Evolutionary conservation across 2,329 filamentous ascomycete genomes (phyloP), one percentile per base, ranked within the genome.

Genomic region (Fusarium ramigenum): DNA sequence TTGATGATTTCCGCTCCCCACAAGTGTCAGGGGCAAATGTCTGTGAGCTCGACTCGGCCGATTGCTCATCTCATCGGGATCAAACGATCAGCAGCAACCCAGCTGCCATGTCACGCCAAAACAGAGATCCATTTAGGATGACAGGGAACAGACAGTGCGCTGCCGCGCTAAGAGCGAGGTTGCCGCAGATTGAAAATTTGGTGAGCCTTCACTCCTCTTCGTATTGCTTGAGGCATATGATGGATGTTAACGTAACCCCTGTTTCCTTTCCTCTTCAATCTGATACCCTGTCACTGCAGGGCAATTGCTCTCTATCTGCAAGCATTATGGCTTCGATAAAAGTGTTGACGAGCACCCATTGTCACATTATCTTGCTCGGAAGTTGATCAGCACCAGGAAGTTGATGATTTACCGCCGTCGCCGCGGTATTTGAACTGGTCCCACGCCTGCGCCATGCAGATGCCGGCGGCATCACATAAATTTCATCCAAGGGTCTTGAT

Each of bases 321-420:
- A 46, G 60, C 34, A 46, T 37, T 18, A 28, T 21, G 37, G 36
- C 25, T 40, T 30, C 34, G 34, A 54, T n/a, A 16, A 28, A 28
- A n/a, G 19, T 30, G 19, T 30, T 40, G 50, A 28, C 19, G 25
- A 54, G 50, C 23, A 28, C 19, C 10, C 34, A n/a, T 21, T 40
- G 21, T 30, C 34, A 8, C 23, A n/a, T 21, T n/a, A 25, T 30
- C 34, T 40, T 40, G 50, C 50, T 28, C 19, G 23, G 36, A 30
- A 32, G 34, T 32, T 66, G 42, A 66, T 62, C 39, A 44, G 47
- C 54, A 46, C 49, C 40, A 47, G 65, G 60, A 67, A 68, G 69
- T 76, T 56, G 46, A 56, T 67, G 69, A 71, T 68, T 60, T 76
- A 69, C 73, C 63, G 60, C 62, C 53, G 63, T 72, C 66, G 65